Conservation (phyloP, 768 basidiomycete species). For the Ephemerocybe angulata region DNA sequence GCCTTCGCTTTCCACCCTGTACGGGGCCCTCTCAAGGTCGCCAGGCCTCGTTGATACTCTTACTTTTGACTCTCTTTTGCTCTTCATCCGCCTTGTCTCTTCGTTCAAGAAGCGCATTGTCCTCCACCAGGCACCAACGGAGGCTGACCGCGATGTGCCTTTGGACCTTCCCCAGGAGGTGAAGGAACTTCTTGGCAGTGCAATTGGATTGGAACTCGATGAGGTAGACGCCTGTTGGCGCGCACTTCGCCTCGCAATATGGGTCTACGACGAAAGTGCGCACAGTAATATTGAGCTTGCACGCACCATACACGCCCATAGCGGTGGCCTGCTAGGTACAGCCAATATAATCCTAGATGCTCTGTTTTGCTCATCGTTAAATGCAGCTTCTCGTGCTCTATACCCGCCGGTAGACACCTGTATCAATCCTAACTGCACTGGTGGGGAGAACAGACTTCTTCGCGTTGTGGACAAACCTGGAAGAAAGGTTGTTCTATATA, state of each 20-base stretch:
- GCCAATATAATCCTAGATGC: background rate
- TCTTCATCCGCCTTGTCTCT: background rate
- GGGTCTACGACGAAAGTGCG: background rate
- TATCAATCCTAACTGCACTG: slow-evolving; percentile 6
- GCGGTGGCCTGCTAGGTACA: background rate
- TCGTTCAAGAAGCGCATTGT: background rate
- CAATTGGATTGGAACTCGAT: background rate
- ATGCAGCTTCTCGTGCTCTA: slow-evolving; percentile 1
- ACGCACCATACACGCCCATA: background rate
- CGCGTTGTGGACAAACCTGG: background rate
- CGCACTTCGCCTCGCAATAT: background rate
- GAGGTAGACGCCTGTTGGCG: background rate
- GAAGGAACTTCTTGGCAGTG: background rate
- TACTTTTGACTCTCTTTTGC: background rate
- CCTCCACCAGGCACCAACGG: background rate
- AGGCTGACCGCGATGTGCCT: background rate
- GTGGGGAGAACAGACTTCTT: slow-evolving; percentile 5
- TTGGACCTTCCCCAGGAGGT: background rate
- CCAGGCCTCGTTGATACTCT: background rate
- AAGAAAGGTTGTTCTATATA: slow-evolving; percentile 10
- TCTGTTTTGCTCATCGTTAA: background rate
- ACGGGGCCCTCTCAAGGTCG: background rate
- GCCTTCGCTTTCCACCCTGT: background rate
- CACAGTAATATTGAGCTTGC: background rate
- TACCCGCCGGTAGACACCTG: slow-evolving; percentile 9